Percentiles rank a stretch among this genome's conserved stretches.
These are phyloP conservation scores for Russula earlei DNA, from an alignment of 768 basidiomycete genomes.

Conservation along the genomic window DNA sequence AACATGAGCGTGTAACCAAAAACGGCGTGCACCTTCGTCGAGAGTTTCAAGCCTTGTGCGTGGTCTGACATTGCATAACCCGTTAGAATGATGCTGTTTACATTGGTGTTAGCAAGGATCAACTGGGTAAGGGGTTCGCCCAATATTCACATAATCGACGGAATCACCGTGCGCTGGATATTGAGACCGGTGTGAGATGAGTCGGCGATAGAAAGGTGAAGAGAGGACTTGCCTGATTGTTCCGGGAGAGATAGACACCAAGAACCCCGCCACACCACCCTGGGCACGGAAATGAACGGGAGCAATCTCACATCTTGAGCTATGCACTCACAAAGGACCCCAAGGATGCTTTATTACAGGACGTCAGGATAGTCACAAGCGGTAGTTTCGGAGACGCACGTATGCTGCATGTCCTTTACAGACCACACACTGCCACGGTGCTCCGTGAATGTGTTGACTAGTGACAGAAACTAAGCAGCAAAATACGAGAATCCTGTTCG, in stretches of 20 bases:
- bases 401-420: slow-evolving; percentile 92
- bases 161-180: slow-evolving; percentile 64
- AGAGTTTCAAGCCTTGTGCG: slow-evolving; percentile 73
- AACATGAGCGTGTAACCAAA: slow-evolving; percentile 84
- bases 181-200: slow-evolving; percentile 1
- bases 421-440: slow-evolving; percentile 77
- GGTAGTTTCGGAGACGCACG: slow-evolving; percentile 38
- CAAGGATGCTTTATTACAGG: slow-evolving; percentile 45
- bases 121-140: slow-evolving; percentile 4
- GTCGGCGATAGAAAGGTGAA: slow-evolving; percentile 1
- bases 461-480: not conserved
- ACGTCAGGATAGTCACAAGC: slow-evolving; percentile 1
- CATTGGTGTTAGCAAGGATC: not conserved
- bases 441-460: slow-evolving; percentile 89
- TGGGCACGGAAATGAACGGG: slow-evolving; percentile 23
- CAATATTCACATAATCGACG: slow-evolving; percentile 57
- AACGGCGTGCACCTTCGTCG: slow-evolving; percentile 74
- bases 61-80: slow-evolving; percentile 95
- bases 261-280: slow-evolving; percentile 93
- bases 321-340: slow-evolving; percentile 51
- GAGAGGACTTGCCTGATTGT: slow-evolving; percentile 49
- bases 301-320: not conserved
- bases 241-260: slow-evolving; percentile 72
- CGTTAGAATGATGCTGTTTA: slow-evolving; percentile 67
- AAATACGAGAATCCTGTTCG: not conserved